phyloP scores from a whole-genome alignment of 1,139 yeast genomes.

The Debaryomyces sp. region DNA sequence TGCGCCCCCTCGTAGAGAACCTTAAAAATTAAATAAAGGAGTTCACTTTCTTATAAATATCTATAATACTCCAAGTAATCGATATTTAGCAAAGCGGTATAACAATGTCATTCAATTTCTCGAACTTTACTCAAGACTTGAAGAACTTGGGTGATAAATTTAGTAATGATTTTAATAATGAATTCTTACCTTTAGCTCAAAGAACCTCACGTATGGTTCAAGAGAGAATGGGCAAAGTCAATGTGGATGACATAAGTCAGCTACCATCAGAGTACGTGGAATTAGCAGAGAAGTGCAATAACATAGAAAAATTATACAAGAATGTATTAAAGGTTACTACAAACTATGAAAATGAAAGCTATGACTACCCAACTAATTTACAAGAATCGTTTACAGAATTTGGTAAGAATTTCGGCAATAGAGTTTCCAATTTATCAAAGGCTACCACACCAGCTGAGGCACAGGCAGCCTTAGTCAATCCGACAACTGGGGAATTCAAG shows the following conservation, averaged over 20 bases:
- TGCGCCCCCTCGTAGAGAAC: slow-evolving; percentile 3
- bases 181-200: slow-evolving; percentile 68
- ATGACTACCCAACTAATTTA: slow-evolving; percentile 82
- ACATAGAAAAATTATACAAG: slow-evolving; percentile 70
- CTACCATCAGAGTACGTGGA: slow-evolving; percentile 82
- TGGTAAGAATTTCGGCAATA: slow-evolving; percentile 65
- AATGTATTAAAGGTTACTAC: slow-evolving; percentile 73
- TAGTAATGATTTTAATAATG: slow-evolving; percentile 47
- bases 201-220: slow-evolving; percentile 80
- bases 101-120: slow-evolving; percentile 48
- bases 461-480: slow-evolving; percentile 67
- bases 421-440: slow-evolving; percentile 69
- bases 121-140: slow-evolving; percentile 45
- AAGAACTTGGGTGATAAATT: slow-evolving; percentile 43
- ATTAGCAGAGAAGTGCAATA: slow-evolving; percentile 74
- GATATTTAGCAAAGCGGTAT: not conserved
- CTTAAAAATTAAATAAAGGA: not conserved
- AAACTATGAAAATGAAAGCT: slow-evolving; percentile 73
- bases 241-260: slow-evolving; percentile 74
- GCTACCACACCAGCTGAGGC: slow-evolving; percentile 85
- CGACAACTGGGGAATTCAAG: slow-evolving; percentile 53
- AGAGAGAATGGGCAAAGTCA: slow-evolving; percentile 72
- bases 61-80: not conserved
- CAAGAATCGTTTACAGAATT: slow-evolving; percentile 77
- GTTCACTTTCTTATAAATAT: not conserved